A percentile compares a stretch with the other conserved stretches of the same genome.
phyloP scores from a whole-genome alignment of 228 moss, liverwort and hornwort species.

The Sphagnum fallax region DNA sequence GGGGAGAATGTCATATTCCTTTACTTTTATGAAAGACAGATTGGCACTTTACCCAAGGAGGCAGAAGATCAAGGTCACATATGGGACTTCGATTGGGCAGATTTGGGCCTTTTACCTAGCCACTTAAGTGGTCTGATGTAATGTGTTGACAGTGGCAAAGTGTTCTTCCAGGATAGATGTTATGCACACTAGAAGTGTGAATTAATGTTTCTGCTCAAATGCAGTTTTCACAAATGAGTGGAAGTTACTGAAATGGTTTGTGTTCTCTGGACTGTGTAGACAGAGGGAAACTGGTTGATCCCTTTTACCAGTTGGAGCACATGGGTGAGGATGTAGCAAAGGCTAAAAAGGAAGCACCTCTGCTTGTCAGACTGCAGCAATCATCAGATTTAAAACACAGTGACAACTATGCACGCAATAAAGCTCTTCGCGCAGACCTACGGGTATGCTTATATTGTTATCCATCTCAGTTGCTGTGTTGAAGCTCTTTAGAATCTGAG shows the following conservation, averaged over 20 bases:
- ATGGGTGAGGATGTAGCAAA: slow-evolving; percentile 84
- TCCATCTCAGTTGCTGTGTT: not conserved
- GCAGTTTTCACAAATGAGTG: no score
- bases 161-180: no score
- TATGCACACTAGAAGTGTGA: no score
- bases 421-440: slow-evolving; percentile 85
- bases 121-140: no score
- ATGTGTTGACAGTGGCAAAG: no score
- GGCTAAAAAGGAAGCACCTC: slow-evolving; percentile 80
- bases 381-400: slow-evolving; percentile 82
- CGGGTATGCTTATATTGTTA: slow-evolving; percentile 38
- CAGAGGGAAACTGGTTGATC: slow-evolving; percentile 80
- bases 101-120: no score
- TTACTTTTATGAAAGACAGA: not conserved
- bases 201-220: no score
- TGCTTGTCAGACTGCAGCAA: slow-evolving; percentile 81
- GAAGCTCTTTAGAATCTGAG: not conserved
- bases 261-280: slow-evolving; percentile 27
- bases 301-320: slow-evolving; percentile 88
- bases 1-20: not conserved
- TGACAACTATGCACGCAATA: slow-evolving; percentile 84
- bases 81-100: no score
- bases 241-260: no score
- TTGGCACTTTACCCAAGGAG: no score
- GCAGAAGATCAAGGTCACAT: no score